Conservation (phyloP, 148 eudicot genomes). For the Linanthus parryae region DNA sequence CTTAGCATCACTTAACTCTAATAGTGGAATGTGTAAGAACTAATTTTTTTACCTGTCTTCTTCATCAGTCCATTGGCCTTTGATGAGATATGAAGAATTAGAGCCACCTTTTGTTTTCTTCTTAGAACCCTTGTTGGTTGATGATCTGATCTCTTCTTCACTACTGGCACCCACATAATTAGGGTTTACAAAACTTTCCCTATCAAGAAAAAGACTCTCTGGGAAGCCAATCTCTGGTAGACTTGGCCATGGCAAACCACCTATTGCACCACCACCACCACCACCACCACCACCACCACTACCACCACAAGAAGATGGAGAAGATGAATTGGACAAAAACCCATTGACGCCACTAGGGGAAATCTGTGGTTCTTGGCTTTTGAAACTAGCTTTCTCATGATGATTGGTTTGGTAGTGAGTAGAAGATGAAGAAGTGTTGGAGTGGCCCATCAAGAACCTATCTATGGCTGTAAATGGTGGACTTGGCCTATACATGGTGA, state of each 20-base stretch:
- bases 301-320: constrained; percentile 9
- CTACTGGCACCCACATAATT: too few species aligned
- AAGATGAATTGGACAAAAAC: neutral
- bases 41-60: constrained; percentile 81
- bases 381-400: neutral
- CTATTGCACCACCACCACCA: neutral
- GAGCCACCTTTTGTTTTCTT: constrained; percentile 17
- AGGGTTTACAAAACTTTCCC: too few species aligned
- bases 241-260: too few species aligned
- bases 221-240: too few species aligned
- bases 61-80: constrained; percentile 75
- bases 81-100: constrained; percentile 27
- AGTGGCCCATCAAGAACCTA: constrained; percentile 28
- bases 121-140: neutral
- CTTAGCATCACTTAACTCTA: neutral
- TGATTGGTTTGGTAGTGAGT: neutral
- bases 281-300: neutral
- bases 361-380: constrained; percentile 3
- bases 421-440: neutral
- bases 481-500: constrained; percentile 2
- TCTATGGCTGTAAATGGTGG: constrained; percentile 50
- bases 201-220: too few species aligned
- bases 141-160: constrained; percentile 1
- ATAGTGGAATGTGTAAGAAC: neutral
- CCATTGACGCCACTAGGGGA: neutral